Conservation (phyloP, 2,329 filamentous ascomycete genomes). For the Aureobasidium uvarum region DNA sequence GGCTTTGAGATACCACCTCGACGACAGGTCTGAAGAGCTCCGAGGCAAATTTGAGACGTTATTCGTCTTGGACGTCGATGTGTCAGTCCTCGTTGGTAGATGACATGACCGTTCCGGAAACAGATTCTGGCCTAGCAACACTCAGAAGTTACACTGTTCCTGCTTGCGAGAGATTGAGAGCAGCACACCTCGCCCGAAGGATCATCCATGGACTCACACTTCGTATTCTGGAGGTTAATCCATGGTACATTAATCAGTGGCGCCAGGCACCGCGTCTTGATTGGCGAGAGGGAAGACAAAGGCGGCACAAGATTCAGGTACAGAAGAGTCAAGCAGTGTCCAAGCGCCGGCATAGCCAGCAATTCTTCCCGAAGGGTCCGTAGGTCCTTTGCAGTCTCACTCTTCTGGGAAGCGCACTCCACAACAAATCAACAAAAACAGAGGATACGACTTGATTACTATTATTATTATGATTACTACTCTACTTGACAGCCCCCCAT, state of each 20-base stretch:
- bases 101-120: background rate
- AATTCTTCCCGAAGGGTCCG: background rate
- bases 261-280: conserved; percentile 2
- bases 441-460: background rate
- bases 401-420: background rate
- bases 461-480: background rate
- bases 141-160: background rate
- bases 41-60: background rate
- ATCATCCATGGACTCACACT: background rate
- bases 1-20: background rate
- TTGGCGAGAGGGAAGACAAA: background rate
- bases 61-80: background rate
- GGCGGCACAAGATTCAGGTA: background rate
- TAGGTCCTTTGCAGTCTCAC: background rate
- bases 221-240: background rate
- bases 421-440: background rate
- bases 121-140: background rate
- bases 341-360: background rate
- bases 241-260: background rate
- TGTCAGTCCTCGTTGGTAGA: background rate
- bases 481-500: background rate
- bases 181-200: background rate
- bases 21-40: background rate
- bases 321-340: background rate
- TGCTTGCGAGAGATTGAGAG: background rate